Conservation (phyloP, 106 monocot genomes). For the Dioscorea zingiberensis region DNA sequence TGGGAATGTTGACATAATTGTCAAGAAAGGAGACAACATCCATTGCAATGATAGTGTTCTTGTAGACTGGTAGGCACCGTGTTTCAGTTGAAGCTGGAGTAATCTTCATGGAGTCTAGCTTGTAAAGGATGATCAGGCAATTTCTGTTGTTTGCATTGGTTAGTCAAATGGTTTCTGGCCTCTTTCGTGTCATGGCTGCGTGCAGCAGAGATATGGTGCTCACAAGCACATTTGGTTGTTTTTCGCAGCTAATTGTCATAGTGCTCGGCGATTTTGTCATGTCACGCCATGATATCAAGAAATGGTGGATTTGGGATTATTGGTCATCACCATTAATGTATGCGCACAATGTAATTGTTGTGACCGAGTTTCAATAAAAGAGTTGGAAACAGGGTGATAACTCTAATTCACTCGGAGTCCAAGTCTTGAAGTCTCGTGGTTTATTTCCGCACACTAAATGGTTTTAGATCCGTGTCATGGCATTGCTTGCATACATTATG, state of each 20-base stretch:
- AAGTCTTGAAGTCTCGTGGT: conserved; percentile 7
- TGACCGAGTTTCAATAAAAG: conserved; percentile 67
- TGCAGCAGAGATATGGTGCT: conserved; percentile 19
- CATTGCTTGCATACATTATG: conserved; percentile 21
- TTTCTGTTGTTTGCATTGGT: conserved; percentile 11
- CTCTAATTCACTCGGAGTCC: conserved; percentile 10
- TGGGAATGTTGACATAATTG: too few species aligned
- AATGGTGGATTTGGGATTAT: conserved; percentile 83
- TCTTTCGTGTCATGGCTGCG: conserved; percentile 19
- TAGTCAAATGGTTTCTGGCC: conserved; percentile 18
- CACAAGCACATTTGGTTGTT: conserved; percentile 1
- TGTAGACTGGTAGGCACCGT: conserved; percentile 33
- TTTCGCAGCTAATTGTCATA: background rate
- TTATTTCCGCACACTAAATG: conserved; percentile 21
- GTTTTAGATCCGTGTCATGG: conserved; percentile 31
- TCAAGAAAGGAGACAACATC: too few species aligned
- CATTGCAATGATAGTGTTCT: conserved; percentile 31
- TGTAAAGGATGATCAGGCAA: conserved; percentile 15
- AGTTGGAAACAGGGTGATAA: conserved; percentile 54
- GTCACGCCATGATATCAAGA: conserved; percentile 27
- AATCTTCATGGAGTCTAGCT: conserved; percentile 20
- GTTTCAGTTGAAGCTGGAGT: conserved; percentile 26
- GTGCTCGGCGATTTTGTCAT: background rate
- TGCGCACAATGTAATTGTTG: conserved; percentile 69
- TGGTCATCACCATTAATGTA: conserved; percentile 88